Percentiles rank a stretch among this genome's conserved stretches.
Evolutionary conservation across 768 basidiomycete species (phyloP).

Genomic region (Russula emetica): DNA sequence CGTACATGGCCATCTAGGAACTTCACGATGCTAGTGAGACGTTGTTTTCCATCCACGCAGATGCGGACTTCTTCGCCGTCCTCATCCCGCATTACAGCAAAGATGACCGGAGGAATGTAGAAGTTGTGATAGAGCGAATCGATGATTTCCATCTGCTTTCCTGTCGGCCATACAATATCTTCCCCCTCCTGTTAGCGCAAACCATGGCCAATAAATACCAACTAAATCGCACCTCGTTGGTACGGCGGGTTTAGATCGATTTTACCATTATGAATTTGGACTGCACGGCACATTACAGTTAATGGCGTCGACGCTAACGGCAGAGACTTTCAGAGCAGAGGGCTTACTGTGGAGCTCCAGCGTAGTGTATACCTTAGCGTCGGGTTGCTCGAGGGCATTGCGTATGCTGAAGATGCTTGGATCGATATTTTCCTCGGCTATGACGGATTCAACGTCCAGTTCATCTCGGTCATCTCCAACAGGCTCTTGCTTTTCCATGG

Average conservation of each 20-base stretch:
- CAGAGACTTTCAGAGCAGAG: not conserved
- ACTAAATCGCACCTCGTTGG: slow-evolving; percentile 54
- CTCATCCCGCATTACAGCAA: slow-evolving; percentile 39
- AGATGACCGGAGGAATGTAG: slow-evolving; percentile 51
- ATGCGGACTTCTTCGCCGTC: slow-evolving; percentile 42
- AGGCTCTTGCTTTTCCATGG: slow-evolving; percentile 8
- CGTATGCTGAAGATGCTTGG: slow-evolving; percentile 29
- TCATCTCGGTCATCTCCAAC: slow-evolving; percentile 18
- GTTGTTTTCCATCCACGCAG: slow-evolving; percentile 53
- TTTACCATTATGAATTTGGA: slow-evolving; percentile 59
- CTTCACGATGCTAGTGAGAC: slow-evolving; percentile 45
- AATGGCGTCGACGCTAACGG: not conserved
- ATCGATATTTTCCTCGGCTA: slow-evolving; percentile 26
- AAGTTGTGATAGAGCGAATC: slow-evolving; percentile 52
- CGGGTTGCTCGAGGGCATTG: slow-evolving; percentile 28
- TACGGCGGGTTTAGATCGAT: slow-evolving; percentile 71
- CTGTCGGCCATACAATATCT: slow-evolving; percentile 76
- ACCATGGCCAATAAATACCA: not conserved
- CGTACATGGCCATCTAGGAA: slow-evolving; percentile 43
- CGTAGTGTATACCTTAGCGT: slow-evolving; percentile 30
- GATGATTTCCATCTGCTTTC: slow-evolving; percentile 55
- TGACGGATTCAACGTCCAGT: slow-evolving; percentile 22
- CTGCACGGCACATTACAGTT: slow-evolving; percentile 35
- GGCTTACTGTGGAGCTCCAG: slow-evolving; percentile 30
- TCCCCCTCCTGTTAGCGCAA: not conserved